Evolutionary conservation across 495 filamentous ascomycete species (phyloP).

Genomic region (Sabuloglossum arenarium): DNA sequence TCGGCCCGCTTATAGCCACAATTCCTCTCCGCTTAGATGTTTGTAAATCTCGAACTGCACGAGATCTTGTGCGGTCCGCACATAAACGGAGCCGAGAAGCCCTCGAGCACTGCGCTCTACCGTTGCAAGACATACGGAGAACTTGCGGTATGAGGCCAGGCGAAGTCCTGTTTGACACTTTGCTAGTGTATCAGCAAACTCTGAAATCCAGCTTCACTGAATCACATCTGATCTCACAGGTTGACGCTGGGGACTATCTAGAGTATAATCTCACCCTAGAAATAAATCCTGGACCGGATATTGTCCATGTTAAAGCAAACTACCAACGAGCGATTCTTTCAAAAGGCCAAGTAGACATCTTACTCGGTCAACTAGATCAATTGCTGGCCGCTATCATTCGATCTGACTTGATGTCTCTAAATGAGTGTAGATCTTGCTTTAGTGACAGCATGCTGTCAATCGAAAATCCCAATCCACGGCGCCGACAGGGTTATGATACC

Average conservation of each 20-base stretch:
- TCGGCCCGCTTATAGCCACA: constrained; percentile 52
- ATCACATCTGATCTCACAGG: constrained; percentile 20
- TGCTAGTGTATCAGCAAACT: constrained; percentile 63
- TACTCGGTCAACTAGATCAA: constrained; percentile 34
- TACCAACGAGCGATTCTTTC: constrained; percentile 30
- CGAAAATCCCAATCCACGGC: constrained; percentile 14
- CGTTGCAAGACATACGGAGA: constrained; percentile 45
- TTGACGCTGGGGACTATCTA: constrained; percentile 38
- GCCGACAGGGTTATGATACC: neutral
- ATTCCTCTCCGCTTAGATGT: constrained; percentile 42
- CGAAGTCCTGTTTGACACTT: constrained; percentile 38
- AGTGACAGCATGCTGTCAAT: constrained; percentile 28
- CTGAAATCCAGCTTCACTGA: constrained; percentile 19
- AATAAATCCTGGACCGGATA: constrained; percentile 31
- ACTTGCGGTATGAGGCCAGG: constrained; percentile 25
- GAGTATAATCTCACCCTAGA: constrained; percentile 58
- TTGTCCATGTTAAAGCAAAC: constrained; percentile 25
- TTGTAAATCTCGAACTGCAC: constrained; percentile 22
- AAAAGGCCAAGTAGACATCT: constrained; percentile 24
- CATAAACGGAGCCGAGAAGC: constrained; percentile 39
- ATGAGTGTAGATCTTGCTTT: constrained; percentile 13
- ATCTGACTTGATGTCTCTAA: constrained; percentile 13
- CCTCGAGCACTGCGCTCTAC: constrained; percentile 33
- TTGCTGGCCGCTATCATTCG: constrained; percentile 26
- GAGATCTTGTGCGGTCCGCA: constrained; percentile 35